Evolutionary conservation across 192 early-diverging fungal genomes (phyloP).

Genomic region (Chytriomyces hyalinus): DNA sequence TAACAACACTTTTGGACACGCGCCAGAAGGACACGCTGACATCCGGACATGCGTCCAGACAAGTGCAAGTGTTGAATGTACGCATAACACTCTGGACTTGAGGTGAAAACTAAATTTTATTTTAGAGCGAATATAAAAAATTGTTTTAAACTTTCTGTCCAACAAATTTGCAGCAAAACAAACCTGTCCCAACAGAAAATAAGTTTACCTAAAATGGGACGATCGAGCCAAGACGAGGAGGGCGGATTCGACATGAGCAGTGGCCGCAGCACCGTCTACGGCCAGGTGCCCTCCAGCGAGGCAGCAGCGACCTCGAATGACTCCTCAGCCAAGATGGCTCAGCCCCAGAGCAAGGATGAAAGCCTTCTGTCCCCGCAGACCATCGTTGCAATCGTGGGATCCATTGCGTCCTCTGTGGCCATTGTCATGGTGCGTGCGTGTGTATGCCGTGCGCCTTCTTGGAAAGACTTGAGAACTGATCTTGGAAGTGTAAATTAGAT

Average conservation of each 20-base stretch:
- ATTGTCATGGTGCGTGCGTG: constrained; percentile 27
- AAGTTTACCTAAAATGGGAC: no score
- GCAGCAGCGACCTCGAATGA: background rate
- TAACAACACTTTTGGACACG: no score
- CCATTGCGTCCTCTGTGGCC: constrained; percentile 23
- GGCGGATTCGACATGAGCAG: constrained; percentile 1
- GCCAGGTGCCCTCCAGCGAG: background rate
- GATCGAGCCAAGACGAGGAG: background rate
- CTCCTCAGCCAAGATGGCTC: background rate
- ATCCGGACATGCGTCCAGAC: no score
- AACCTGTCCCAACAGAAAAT: no score
- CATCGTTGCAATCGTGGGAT: constrained; percentile 26
- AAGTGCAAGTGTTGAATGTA: no score
- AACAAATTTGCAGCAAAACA: no score
- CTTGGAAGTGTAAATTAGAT: constrained; percentile 1
- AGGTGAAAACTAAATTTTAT: no score
- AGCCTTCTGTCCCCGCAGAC: background rate
- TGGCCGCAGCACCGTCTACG: background rate
- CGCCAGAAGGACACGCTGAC: no score
- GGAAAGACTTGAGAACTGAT: background rate
- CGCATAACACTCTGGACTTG: no score
- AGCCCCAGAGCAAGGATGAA: background rate
- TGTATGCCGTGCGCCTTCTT: background rate
- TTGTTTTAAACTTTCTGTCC: no score
- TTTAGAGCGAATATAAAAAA: no score